Conservation (phyloP, 768 basidiomycete species). For the Pleurotus ostreatus region DNA sequence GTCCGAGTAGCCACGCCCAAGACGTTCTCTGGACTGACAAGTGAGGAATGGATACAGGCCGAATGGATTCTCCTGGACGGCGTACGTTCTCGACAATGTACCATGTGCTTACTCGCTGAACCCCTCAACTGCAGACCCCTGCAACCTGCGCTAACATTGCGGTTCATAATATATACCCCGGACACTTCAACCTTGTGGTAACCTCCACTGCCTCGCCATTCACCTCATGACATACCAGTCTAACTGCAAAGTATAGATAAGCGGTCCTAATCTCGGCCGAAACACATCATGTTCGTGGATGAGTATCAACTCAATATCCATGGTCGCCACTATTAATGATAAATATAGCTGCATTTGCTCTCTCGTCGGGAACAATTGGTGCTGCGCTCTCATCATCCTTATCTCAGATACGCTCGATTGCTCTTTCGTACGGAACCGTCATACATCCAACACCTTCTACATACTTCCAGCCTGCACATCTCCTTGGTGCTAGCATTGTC, state of each 20-base stretch:
- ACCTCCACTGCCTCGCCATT: constrained; percentile 19
- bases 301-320: not conserved
- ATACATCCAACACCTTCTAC: constrained; percentile 58
- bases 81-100: constrained; percentile 34
- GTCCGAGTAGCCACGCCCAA: constrained; percentile 11
- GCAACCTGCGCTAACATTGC: constrained; percentile 91
- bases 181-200: constrained; percentile 86
- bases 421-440: constrained; percentile 85
- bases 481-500: constrained; percentile 63
- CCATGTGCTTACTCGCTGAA: constrained; percentile 7
- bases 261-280: constrained; percentile 82
- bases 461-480: constrained; percentile 69
- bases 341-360: constrained; percentile 69
- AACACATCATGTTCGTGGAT: constrained; percentile 67
- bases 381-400: constrained; percentile 82
- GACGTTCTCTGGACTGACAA: not conserved
- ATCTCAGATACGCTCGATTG: constrained; percentile 71
- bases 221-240: not conserved
- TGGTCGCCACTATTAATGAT: constrained; percentile 10
- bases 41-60: constrained; percentile 27
- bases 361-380: constrained; percentile 91
- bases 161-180: constrained; percentile 83
- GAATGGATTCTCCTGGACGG: constrained; percentile 93
- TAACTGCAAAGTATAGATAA: constrained; percentile 46
- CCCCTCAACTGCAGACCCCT: constrained; percentile 55